Evolutionary conservation across 1,284 basidiomycete species (phyloP).

Genomic region (Dichomitus squalens): DNA sequence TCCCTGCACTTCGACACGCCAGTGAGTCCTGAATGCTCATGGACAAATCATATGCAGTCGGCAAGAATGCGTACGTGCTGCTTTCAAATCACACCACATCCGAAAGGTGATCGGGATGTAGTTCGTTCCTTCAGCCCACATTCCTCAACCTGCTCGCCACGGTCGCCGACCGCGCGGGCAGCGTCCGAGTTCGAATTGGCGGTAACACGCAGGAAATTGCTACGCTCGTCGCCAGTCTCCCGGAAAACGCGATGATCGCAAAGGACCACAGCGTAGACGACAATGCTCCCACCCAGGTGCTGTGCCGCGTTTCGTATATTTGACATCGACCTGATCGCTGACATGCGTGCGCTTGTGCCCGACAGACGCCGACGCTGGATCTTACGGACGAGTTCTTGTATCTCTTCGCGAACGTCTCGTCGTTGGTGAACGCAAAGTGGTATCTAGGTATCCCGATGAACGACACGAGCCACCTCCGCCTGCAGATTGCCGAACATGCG

Average conservation of each 20-base stretch:
- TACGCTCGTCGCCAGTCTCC: slow-evolving; percentile 47
- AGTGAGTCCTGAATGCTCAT: neutral
- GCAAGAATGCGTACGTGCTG: slow-evolving; percentile 51
- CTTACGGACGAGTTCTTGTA: slow-evolving; percentile 46
- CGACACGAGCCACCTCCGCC: slow-evolving; percentile 51
- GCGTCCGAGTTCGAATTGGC: slow-evolving; percentile 62
- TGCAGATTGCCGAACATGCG: slow-evolving; percentile 52
- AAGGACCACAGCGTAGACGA: slow-evolving; percentile 46
- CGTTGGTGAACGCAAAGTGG: no score
- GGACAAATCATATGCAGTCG: slow-evolving; percentile 41
- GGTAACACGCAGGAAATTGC: slow-evolving; percentile 77
- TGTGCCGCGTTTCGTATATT: neutral
- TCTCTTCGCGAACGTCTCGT: slow-evolving; percentile 45
- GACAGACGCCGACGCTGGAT: slow-evolving; percentile 37
- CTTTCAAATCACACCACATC: neutral
- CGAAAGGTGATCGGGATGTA: neutral
- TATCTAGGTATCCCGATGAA: slow-evolving; percentile 54
- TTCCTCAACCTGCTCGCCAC: slow-evolving; percentile 76
- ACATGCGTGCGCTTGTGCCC: neutral
- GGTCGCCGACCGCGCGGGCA: slow-evolving; percentile 57
- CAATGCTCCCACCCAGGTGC: neutral
- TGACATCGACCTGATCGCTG: neutral
- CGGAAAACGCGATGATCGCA: slow-evolving; percentile 48
- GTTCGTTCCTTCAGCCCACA: slow-evolving; percentile 54
- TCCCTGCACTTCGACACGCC: no score